These are phyloP conservation scores for Leptographium wingfieldii DNA, from an alignment of 2,329 filamentous ascomycete genomes.

Conservation along the genomic window DNA sequence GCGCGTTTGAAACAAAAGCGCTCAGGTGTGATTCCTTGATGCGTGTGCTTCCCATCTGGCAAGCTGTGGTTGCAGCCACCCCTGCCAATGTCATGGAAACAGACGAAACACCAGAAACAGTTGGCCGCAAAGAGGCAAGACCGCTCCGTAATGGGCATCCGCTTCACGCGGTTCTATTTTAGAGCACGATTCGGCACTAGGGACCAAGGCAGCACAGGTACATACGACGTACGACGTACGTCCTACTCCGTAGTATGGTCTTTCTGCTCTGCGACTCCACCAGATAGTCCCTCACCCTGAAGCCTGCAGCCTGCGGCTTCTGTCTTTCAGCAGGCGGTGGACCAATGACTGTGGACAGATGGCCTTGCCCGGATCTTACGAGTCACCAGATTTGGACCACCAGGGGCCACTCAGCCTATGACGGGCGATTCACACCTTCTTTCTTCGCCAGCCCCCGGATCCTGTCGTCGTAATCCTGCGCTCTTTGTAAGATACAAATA, in stretches of 20 bases:
- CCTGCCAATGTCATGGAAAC: not conserved
- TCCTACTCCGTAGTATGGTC: not conserved
- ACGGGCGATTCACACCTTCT: not conserved
- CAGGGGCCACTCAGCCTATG: not conserved
- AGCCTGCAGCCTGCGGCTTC: not conserved
- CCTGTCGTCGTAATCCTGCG: not conserved
- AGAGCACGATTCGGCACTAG: not conserved
- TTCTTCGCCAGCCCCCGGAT: not conserved
- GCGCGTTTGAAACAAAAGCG: not conserved
- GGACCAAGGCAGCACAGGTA: not conserved
- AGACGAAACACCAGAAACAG: not conserved
- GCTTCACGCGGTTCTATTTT: not conserved
- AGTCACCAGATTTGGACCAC: not conserved
- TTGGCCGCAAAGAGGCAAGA: not conserved
- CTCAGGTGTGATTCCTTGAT: not conserved
- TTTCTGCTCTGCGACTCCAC: not conserved
- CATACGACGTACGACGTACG: no score
- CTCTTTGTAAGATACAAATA: no score
- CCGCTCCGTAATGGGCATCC: not conserved
- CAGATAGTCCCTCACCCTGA: not conserved
- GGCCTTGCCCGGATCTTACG: not conserved
- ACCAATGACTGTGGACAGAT: not conserved
- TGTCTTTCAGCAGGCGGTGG: not conserved
- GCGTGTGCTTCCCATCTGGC: not conserved
- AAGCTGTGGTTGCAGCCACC: not conserved